These are phyloP conservation scores for Suillus variegatus DNA, from an alignment of 768 basidiomycete genomes.

Conservation along the genomic window DNA sequence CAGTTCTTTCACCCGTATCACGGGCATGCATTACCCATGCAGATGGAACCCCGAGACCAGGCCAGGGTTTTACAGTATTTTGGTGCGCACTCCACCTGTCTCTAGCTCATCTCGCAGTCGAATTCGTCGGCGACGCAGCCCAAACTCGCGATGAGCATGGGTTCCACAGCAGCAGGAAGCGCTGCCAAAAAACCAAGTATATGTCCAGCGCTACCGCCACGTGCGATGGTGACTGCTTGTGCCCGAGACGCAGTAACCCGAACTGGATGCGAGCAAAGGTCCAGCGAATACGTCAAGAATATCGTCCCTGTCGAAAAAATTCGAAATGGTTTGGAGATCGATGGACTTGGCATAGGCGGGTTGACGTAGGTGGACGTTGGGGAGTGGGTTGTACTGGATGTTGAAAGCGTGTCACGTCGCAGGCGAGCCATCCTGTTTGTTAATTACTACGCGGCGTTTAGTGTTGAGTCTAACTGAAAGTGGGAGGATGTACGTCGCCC, in stretches of 20 bases:
- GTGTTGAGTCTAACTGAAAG: constrained; percentile 4
- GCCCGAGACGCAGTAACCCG: constrained; percentile 65
- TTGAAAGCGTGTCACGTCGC: constrained; percentile 22
- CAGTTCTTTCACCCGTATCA: constrained; percentile 63
- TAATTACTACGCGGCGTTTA: constrained; percentile 1
- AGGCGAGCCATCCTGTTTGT: constrained; percentile 26
- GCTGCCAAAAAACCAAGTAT: constrained; percentile 64
- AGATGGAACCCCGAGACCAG: constrained; percentile 69
- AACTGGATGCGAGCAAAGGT: constrained; percentile 57
- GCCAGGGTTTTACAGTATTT: constrained; percentile 74
- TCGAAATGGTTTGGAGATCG: constrained; percentile 48
- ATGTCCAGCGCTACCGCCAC: constrained; percentile 75
- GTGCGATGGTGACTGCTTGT: constrained; percentile 62
- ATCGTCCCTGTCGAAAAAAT: constrained; percentile 81
- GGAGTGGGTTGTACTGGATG: not conserved
- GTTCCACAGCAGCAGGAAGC: constrained; percentile 30
- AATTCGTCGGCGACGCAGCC: constrained; percentile 67
- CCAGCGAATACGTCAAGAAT: constrained; percentile 74
- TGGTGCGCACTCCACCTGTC: constrained; percentile 66
- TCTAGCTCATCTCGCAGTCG: constrained; percentile 67
- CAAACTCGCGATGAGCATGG: constrained; percentile 73
- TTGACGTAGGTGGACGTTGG: constrained; percentile 9
- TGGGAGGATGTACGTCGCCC: not conserved
- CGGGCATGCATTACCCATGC: constrained; percentile 83
- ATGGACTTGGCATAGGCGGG: constrained; percentile 16